These are phyloP conservation scores for Sporothrix humicola DNA, from an alignment of 2,329 filamentous ascomycete species.

Conservation along the genomic window DNA sequence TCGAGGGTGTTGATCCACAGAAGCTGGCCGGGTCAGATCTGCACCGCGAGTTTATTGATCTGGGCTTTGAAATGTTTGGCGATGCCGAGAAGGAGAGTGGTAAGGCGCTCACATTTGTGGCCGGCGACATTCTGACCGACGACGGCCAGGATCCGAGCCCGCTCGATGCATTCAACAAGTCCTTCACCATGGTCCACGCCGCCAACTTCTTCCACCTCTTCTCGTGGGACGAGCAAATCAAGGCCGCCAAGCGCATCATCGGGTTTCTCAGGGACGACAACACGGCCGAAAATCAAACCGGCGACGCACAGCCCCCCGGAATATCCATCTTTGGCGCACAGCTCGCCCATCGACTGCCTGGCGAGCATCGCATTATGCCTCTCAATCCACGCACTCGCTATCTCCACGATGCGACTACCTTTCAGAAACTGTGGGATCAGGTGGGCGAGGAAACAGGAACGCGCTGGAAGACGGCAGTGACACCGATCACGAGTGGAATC, in stretches of 20 bases:
- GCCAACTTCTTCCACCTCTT: constrained; percentile 46
- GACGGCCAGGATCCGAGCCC: constrained; percentile 27
- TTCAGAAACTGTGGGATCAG: constrained; percentile 49
- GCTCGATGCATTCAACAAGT: constrained; percentile 36
- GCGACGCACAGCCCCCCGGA: background rate
- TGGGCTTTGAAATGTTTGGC: constrained; percentile 45
- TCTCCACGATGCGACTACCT: constrained; percentile 49
- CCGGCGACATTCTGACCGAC: constrained; percentile 41
- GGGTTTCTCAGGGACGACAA: constrained; percentile 34
- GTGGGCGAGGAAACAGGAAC: constrained; percentile 44
- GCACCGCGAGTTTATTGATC: constrained; percentile 43
- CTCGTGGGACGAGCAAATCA: constrained; percentile 40
- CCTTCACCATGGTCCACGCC: constrained; percentile 42
- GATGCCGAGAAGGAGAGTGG: constrained; percentile 39
- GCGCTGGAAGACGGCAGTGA: constrained; percentile 32
- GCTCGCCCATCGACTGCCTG: constrained; percentile 40
- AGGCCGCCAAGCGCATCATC: constrained; percentile 38
- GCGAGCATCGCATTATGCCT: constrained; percentile 36
- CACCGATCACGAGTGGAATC: background rate
- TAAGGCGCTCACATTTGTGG: constrained; percentile 35
- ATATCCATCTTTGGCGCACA: constrained; percentile 40
- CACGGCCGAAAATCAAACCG: background rate
- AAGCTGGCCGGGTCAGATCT: constrained; percentile 50
- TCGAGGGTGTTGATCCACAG: constrained; percentile 86
- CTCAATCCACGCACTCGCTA: constrained; percentile 41